Evolutionary conservation across 495 filamentous ascomycete genomes (phyloP).

Genomic region (Annulohypoxylon moriforme): DNA sequence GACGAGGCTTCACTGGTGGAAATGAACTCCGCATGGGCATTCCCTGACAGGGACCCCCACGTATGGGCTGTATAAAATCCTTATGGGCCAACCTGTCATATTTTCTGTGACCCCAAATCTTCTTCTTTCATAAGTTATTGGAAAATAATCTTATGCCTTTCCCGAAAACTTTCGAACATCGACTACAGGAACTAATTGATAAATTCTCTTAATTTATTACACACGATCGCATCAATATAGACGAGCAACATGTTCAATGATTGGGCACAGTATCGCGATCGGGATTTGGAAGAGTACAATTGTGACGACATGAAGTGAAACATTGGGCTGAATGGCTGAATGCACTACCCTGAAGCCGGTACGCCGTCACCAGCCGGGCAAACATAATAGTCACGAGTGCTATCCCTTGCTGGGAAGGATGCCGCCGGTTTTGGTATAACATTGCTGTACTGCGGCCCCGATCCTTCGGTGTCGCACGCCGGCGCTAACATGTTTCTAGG

Average conservation of each 20-base stretch:
- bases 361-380: not conserved
- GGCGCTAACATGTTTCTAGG: not conserved
- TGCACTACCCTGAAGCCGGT: slow-evolving; percentile 14
- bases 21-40: slow-evolving; percentile 15
- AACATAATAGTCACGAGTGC: slow-evolving; percentile 7
- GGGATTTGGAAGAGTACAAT: not conserved
- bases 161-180: not conserved
- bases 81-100: slow-evolving; percentile 1
- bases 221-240: not conserved
- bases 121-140: not conserved
- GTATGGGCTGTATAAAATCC: slow-evolving; percentile 18
- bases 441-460: not conserved
- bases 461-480: slow-evolving; percentile 4
- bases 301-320: not conserved
- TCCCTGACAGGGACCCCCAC: slow-evolving; percentile 32
- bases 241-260: not conserved
- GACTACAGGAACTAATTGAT: not conserved
- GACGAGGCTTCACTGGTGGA: slow-evolving; percentile 33
- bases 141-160: not conserved
- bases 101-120: not conserved
- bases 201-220: not conserved
- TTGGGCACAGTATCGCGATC: not conserved
- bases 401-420: slow-evolving; percentile 24
- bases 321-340: slow-evolving; percentile 4
- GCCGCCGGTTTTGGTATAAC: not conserved